These are phyloP conservation scores for Dictyostelium discoideum DNA, from an alignment of 78 protist species.

Conservation along the genomic window DNA sequence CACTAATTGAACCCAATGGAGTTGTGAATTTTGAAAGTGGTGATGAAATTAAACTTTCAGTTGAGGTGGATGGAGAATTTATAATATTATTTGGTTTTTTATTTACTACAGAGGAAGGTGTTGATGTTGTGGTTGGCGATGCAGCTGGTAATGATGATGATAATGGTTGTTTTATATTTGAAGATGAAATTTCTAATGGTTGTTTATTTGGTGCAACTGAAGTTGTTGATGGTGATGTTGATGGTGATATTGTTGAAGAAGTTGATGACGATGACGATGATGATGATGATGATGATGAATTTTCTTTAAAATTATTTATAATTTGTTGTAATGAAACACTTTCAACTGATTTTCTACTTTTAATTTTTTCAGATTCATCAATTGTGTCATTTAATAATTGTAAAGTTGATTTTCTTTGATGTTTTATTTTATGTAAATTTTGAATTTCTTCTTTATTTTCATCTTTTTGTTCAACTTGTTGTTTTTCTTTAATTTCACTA, in stretches of 20 bases:
- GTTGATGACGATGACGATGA: not conserved
- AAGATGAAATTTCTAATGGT: not conserved
- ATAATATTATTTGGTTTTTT: not conserved
- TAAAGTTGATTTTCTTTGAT: not conserved
- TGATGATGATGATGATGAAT: not conserved
- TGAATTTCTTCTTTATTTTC: not conserved
- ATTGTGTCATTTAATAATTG: slow-evolving; percentile 62
- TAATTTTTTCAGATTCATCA: slow-evolving; percentile 32
- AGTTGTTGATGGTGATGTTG: not conserved
- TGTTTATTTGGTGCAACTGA: slow-evolving; percentile 8
- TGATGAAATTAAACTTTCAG: slow-evolving; percentile 3
- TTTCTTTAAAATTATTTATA: not conserved
- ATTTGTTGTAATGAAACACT: not conserved
- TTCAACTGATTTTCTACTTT: slow-evolving; percentile 36
- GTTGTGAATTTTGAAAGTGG: slow-evolving; percentile 1
- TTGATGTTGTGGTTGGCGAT: not conserved
- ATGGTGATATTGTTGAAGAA: not conserved
- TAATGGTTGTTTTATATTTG: not conserved
- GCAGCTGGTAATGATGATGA: not conserved
- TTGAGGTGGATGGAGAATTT: not conserved
- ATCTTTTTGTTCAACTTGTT: not conserved
- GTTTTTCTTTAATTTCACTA: not conserved
- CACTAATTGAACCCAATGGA: slow-evolving; percentile 65
- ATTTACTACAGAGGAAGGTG: not conserved
- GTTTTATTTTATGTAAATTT: not conserved